A percentile compares a stretch with the other conserved stretches of the same genome.
Evolutionary conservation across 805 yeast genomes (phyloP).

Genomic region (Saccharomycopsis fodiens): DNA sequence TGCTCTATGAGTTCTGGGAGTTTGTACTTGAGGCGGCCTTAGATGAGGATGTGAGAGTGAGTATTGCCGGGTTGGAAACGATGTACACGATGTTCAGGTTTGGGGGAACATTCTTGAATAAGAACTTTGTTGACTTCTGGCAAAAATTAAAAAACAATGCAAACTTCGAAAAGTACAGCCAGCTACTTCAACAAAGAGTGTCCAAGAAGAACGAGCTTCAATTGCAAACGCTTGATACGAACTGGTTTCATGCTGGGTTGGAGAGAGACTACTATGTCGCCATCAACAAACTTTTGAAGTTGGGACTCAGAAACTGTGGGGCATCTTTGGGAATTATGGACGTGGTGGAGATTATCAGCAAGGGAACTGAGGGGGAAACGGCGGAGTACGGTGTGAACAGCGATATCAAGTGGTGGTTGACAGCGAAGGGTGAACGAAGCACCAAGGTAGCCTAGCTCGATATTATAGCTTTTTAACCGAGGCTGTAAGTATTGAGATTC

Average conservation of each 20-base stretch:
- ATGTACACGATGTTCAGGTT: constrained; percentile 27
- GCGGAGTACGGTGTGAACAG: constrained; percentile 10
- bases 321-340: not conserved
- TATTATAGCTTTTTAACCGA: too few relatives aligned
- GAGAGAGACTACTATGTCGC: constrained; percentile 13
- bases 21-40: constrained; percentile 24
- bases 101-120: constrained; percentile 40
- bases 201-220: constrained; percentile 1
- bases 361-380: not conserved
- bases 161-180: constrained; percentile 7
- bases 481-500: too few relatives aligned
- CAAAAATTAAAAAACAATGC: constrained; percentile 18
- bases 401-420: constrained; percentile 15
- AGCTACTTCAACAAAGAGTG: not conserved
- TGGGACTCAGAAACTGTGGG: constrained; percentile 12
- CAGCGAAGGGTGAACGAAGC: too few relatives aligned
- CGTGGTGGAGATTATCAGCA: constrained; percentile 7
- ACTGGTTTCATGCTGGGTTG: constrained; percentile 6
- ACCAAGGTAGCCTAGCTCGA: too few relatives aligned
- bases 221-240: not conserved
- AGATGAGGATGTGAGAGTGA: constrained; percentile 26
- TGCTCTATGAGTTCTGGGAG: constrained; percentile 49
- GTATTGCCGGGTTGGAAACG: constrained; percentile 26
- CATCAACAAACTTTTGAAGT: constrained; percentile 7
- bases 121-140: constrained; percentile 44